Evolutionary conservation across 352 stramenopile species (phyloP), one percentile per base, ranked within the genome.

Genomic region (Phytophthora cryptogea): DNA sequence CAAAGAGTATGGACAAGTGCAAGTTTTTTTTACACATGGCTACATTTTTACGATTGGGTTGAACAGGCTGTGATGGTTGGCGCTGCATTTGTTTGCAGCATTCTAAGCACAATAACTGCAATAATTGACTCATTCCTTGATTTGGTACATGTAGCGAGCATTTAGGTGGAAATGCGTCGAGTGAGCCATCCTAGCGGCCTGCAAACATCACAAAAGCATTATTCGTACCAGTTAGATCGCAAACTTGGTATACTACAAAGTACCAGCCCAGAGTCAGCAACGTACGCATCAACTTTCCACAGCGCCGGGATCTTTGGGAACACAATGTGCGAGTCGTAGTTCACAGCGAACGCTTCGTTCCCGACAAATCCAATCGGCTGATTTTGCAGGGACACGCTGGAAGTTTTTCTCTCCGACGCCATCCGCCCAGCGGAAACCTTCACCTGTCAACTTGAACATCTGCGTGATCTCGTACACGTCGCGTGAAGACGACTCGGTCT

Each of bases 341-440:
- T 68, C 5, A 89, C 77, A 10, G 45, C 49, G 23, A 90, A 83
- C 6, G 68, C 62, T 7, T 82, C 65, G 8, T 10, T 42, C 8
- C 69, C 75, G n/a, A 86, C 58, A 35, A 73, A 83, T 0, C 80
- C 80, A 31, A 92, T 81, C 2, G 76, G 63, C 14, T 82, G 41
- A 2, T 51, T n/a, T 37, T 8, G 73, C 66, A 0, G 54, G 60
- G 14, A 91, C 61, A 16, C 39, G 41, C 51, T 90, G 73, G 57
- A 90, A 91, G 50, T 92, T 92, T 47, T 55, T 49, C 5, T 78
- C 63, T 0, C 80, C 80, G n/a, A 88, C 67, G 17, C 76, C 73
- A 5, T 78, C 54, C 2, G 76, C 73, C 77, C 79, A 92, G 16
- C 57, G 58, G 35, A 92, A 92, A 1, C 80, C 80, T 13, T 31